Evolutionary conservation across 1,284 basidiomycete genomes (phyloP), one percentile per base, ranked within the genome.

Genomic region (Microbotryum scabiosae): DNA sequence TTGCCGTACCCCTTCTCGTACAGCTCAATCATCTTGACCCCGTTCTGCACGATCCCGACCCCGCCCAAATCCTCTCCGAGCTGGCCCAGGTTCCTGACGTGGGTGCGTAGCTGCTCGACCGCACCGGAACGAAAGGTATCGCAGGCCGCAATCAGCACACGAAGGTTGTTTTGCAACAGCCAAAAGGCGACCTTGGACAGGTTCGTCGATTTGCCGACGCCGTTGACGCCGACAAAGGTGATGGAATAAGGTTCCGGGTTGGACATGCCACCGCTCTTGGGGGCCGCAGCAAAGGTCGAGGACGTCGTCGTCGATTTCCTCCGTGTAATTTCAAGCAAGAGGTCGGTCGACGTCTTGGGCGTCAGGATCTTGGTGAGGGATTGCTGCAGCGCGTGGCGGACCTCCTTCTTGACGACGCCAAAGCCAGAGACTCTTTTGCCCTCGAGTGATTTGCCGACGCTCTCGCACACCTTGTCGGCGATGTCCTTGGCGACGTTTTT

Each of bases 401-500:
- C 90, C 66, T 92, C 88, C 46, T 85, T 82, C 73, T 84, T 93
- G 61, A 91, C 87, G 49, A 86, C 51, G 64, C 57, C 45, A 25
- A 60, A 51, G 56, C 61, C 56, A n/a, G 61, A 54, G 32, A 61
- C 61, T 75, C 90, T 92, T 78, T 89, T 90, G 14, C 96, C 96
- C 8, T 94, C 81, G 45, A 99, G 79, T 47, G 83, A 85, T 69
- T 90, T 84, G 1, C 90, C 90, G 14, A 98, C 92, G 18, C 87
- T 85, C 71, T 94, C 90, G 73, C 93, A 97, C 4, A 99, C 84
- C 74, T 93, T 90, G 64, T 93, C 88, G 10, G 94, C 82, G 66
- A 98, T 96, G 61, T 96, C 90, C 75, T 85, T 88, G 8, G 96
- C 96, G 3, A 99, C 96, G 71, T 99, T 99, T 80, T 98, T 98